These are phyloP conservation scores for Persicaria maculosa DNA, from an alignment of 148 eudicot species.

Conservation along the genomic window DNA sequence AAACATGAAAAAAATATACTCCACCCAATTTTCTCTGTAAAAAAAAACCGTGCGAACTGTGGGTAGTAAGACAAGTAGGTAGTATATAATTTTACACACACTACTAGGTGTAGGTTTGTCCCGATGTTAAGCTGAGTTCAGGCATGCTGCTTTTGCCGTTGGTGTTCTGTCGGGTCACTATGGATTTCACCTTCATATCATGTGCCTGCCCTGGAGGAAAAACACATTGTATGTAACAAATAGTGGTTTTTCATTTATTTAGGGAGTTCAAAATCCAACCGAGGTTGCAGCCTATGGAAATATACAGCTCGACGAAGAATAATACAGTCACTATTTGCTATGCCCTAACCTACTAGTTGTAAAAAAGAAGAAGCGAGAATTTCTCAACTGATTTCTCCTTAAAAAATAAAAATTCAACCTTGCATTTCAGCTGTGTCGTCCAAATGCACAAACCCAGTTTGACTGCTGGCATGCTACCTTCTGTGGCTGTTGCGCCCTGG, in stretches of 20 bases:
- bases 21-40: too few species aligned
- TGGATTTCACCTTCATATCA: too few species aligned
- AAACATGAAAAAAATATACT: too few species aligned
- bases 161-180: too few species aligned
- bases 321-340: neutral
- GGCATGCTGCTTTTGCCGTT: too few species aligned
- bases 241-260: neutral
- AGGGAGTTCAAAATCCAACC: neutral
- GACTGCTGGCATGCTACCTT: neutral
- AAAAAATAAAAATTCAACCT: neutral
- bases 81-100: too few species aligned
- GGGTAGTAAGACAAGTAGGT: too few species aligned
- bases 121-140: too few species aligned
- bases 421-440: neutral
- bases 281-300: constrained; percentile 6
- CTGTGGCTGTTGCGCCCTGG: neutral
- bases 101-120: too few species aligned
- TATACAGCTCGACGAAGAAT: constrained; percentile 6
- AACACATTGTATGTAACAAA: neutral
- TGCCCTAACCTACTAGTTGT: neutral
- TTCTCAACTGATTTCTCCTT: too few species aligned
- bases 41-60: too few species aligned
- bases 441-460: neutral
- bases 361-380: neutral
- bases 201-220: neutral